Evolutionary conservation across 805 yeast species (phyloP).

Genomic region (Metschnikowia kofuensis): DNA sequence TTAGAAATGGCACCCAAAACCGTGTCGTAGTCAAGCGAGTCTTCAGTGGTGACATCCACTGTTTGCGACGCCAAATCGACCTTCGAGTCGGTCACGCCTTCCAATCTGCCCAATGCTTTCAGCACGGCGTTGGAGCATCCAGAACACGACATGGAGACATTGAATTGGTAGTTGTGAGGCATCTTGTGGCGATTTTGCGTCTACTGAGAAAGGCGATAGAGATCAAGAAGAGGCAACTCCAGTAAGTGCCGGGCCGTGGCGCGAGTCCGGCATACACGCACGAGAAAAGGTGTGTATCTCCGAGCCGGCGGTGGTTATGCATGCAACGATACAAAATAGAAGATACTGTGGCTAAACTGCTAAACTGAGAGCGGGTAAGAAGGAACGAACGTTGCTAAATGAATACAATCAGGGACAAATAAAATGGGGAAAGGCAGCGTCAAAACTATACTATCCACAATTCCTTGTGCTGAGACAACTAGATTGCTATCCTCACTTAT

Average conservation of each 20-base stretch:
- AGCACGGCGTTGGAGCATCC: conserved; percentile 88
- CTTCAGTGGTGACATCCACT: conserved; percentile 69
- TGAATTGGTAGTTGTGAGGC: conserved; percentile 57
- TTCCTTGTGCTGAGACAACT: too few relatives aligned
- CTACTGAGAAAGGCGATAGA: not conserved
- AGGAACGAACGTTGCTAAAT: too few relatives aligned
- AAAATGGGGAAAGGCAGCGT: too few relatives aligned
- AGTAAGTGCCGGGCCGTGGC: conserved; percentile 2
- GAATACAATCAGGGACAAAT: too few relatives aligned
- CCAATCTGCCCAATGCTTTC: conserved; percentile 65
- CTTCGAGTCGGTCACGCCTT: conserved; percentile 71
- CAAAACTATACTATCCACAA: too few relatives aligned
- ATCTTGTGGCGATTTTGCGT: conserved; percentile 3
- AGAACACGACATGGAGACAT: conserved; percentile 82
- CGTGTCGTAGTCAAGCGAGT: conserved; percentile 61
- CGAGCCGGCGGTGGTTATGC: too few relatives aligned
- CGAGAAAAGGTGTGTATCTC: too few relatives aligned
- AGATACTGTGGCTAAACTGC: too few relatives aligned
- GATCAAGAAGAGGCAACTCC: conserved; percentile 1
- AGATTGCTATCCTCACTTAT: too few relatives aligned
- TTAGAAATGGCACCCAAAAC: conserved; percentile 80
- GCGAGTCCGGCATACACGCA: not conserved
- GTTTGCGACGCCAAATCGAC: conserved; percentile 78
- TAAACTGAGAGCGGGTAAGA: too few relatives aligned
- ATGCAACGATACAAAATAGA: too few relatives aligned